Evolutionary conservation across 2,329 filamentous ascomycete species (phyloP).

Genomic region (Thielaviopsis populi): DNA sequence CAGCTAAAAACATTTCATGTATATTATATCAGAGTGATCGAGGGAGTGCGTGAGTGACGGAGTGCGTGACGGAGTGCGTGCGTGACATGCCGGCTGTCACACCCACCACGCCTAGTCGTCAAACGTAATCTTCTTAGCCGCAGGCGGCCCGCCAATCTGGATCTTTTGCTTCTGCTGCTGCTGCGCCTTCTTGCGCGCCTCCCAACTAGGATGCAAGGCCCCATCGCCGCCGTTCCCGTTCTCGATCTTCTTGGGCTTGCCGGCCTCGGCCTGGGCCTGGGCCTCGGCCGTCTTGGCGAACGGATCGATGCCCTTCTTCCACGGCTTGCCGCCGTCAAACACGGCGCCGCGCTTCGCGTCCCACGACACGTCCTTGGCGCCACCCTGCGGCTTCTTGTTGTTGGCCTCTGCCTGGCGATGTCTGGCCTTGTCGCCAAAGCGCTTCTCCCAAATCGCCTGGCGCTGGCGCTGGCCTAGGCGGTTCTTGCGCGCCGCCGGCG

Average conservation of each 20-base stretch:
- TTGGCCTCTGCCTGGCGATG: constrained; percentile 34
- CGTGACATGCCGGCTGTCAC: too few species aligned
- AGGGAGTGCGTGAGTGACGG: not conserved
- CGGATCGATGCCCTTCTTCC: constrained; percentile 36
- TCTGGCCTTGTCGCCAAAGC: constrained; percentile 56
- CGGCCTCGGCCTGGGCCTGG: constrained; percentile 18
- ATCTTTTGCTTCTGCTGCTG: constrained; percentile 44
- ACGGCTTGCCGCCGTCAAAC: constrained; percentile 30
- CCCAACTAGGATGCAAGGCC: constrained; percentile 49
- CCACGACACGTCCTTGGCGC: constrained; percentile 35
- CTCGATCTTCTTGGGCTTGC: constrained; percentile 24
- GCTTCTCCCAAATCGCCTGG: constrained; percentile 66
- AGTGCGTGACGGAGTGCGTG: too few species aligned
- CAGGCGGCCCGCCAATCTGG: constrained; percentile 34
- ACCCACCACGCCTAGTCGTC: constrained; percentile 24
- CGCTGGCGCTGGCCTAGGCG: constrained; percentile 62
- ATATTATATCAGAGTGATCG: not conserved
- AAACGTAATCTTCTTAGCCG: constrained; percentile 38
- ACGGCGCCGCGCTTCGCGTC: constrained; percentile 42
- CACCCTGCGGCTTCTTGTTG: constrained; percentile 23
- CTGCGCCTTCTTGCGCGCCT: constrained; percentile 41
- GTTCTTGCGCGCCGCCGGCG: constrained; percentile 50
- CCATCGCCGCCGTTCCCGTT: constrained; percentile 34
- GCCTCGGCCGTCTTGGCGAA: constrained; percentile 17
- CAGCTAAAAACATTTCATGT: not conserved